Evolutionary conservation across 2,329 filamentous ascomycete species (phyloP).

Genomic region (Gnomoniopsis sp.): DNA sequence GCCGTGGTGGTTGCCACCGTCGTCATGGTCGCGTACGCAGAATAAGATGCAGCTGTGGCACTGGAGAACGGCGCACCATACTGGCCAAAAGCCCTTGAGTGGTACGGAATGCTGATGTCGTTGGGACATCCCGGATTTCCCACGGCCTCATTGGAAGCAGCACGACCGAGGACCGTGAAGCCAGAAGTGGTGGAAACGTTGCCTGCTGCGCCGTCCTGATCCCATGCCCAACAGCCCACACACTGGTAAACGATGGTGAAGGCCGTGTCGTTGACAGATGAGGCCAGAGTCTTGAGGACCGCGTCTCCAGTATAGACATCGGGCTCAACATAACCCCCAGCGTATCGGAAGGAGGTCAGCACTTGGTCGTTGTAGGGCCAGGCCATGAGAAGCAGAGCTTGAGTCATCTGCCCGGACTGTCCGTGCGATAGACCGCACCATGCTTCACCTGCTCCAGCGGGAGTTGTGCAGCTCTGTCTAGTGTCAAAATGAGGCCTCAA

Average conservation of each 20-base stretch:
- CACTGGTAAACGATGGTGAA: conserved; percentile 60
- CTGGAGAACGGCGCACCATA: conserved; percentile 27
- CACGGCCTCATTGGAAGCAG: conserved; percentile 39
- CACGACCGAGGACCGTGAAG: conserved; percentile 44
- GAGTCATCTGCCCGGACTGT: conserved; percentile 39
- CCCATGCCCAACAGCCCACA: conserved; percentile 46
- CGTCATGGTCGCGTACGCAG: conserved; percentile 28
- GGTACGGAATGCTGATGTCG: conserved; percentile 28
- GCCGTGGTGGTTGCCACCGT: conserved; percentile 26
- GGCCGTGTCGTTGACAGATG: conserved; percentile 50
- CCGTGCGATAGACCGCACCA: conserved; percentile 13
- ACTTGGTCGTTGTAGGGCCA: conserved; percentile 47
- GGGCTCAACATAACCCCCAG: conserved; percentile 51
- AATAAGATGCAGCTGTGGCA: conserved; percentile 29
- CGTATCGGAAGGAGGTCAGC: conserved; percentile 50
- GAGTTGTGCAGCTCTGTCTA: conserved; percentile 10
- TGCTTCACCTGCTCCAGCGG: conserved; percentile 3
- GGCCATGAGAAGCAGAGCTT: conserved; percentile 48
- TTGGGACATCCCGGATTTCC: conserved; percentile 31
- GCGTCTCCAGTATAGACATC: conserved; percentile 56
- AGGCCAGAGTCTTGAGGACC: conserved; percentile 52
- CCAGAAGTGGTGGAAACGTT: conserved; percentile 28
- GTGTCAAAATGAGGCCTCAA: neutral
- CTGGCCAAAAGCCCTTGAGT: conserved; percentile 28
- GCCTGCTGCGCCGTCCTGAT: conserved; percentile 40